phyloP scores from a whole-genome alignment of 108 stramenopile species.

The Nitzschia sp. region DNA sequence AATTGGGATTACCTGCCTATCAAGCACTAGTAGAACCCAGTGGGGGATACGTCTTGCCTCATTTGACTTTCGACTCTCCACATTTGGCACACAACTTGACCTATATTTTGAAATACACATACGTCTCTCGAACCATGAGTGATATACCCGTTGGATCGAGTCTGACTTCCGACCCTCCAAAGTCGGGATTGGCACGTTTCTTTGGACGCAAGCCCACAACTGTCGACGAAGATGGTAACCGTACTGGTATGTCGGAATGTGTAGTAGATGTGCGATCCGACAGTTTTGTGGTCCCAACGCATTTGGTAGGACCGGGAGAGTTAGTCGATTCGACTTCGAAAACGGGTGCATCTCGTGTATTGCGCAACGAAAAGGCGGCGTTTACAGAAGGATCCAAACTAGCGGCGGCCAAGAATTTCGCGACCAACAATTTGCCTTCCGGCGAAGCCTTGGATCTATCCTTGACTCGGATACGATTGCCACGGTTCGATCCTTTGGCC shows the following conservation, averaged over 20 bases:
- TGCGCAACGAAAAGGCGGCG: constrained; percentile 38
- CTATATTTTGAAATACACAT: constrained; percentile 37
- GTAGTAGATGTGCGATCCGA: constrained; percentile 48
- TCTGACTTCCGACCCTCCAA: neutral
- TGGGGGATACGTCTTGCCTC: constrained; percentile 52
- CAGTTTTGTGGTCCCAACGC: constrained; percentile 42
- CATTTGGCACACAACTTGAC: constrained; percentile 37
- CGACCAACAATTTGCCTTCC: constrained; percentile 43
- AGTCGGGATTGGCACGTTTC: constrained; percentile 2
- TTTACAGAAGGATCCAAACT: constrained; percentile 38
- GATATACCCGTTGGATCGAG: neutral
- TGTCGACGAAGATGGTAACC: constrained; percentile 7
- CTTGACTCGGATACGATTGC: constrained; percentile 41
- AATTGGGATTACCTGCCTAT: constrained; percentile 49
- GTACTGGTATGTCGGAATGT: constrained; percentile 24
- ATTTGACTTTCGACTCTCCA: constrained; percentile 27
- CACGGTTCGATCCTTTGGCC: constrained; percentile 51
- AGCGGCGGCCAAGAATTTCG: constrained; percentile 30
- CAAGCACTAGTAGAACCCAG: constrained; percentile 58
- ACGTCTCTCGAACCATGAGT: constrained; percentile 25
- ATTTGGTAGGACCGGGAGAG: constrained; percentile 51
- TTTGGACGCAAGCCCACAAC: neutral
- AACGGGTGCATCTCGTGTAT: neutral
- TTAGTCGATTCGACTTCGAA: constrained; percentile 13
- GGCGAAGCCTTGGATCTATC: constrained; percentile 30